Evolutionary conservation across 2,329 filamentous ascomycete genomes (phyloP), one percentile per base, ranked within the genome.

Genomic region (Xylaria digitata): DNA sequence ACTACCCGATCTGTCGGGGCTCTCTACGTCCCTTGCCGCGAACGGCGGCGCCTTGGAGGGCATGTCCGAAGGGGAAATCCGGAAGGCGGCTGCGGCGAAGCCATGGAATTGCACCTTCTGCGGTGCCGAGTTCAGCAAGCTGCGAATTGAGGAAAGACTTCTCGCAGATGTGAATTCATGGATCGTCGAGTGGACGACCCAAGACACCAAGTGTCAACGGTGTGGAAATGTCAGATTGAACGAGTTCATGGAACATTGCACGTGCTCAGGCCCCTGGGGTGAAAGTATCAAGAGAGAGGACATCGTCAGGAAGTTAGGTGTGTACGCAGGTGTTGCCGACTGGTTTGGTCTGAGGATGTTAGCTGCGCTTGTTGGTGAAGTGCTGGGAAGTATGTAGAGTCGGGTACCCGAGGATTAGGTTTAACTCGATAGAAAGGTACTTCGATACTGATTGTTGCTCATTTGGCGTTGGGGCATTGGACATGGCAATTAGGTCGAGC

Each of bases 191-290:
- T 99, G 96, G 94, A 86, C 89, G 69, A 92, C 90, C 40, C 95
- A 98, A 81, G 96, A 99, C 78, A 80, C 98, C 65, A 93, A 93
- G 80, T 99, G 96, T 72, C 77, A 75, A 34, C 84, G 86, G 66
- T 92, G 89, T 78, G 88, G 86, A 37, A 93, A 93, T 72, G 80
- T 97, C 45, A 84, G 93, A 76, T 85, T 92, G 46, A 98, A 97
- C 77, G 95, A 97, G 75, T 96, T 98, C 74, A 94, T 96, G 89
- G 95, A 97, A 78, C 94, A 98, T 79, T 99, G 96, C 80, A 91
- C 90, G 11, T 99, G 96, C 82, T 93, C 92, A 68, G 96, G 96
- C 3, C 86, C 87, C 66, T 99, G 96, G 96, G 86, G 85, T 19
- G 88, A 88, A 71, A 92, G 89, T 21, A 84, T 94, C 66, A 86